A percentile compares a stretch with the other conserved stretches of the same genome.
These are phyloP conservation scores for Hemileccinum impolitum DNA, from an alignment of 768 basidiomycete species.

Conservation along the genomic window DNA sequence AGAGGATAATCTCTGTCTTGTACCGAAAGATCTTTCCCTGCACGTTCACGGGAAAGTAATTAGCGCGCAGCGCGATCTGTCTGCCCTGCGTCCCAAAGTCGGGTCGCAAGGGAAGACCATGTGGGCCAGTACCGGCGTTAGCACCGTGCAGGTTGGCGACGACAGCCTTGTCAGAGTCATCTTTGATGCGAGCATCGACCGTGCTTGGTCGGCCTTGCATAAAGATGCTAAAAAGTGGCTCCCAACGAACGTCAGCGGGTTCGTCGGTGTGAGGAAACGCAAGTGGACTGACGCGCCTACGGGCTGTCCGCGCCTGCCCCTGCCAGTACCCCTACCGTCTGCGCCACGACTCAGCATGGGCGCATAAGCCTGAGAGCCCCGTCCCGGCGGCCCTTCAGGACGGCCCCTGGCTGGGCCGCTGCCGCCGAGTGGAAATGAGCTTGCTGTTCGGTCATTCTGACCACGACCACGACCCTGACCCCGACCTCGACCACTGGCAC, in stretches of 20 bases:
- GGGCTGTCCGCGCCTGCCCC: conserved; percentile 12
- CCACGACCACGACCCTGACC: conserved; percentile 11
- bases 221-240: conserved; percentile 24
- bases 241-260: background rate
- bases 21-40: conserved; percentile 41
- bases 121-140: background rate
- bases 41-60: conserved; percentile 45
- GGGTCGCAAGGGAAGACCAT: conserved; percentile 42
- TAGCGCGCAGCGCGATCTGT: conserved; percentile 42
- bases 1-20: conserved; percentile 29
- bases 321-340: conserved; percentile 19
- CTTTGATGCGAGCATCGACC: conserved; percentile 52
- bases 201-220: conserved; percentile 36
- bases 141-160: conserved; percentile 30
- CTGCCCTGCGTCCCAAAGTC: conserved; percentile 41
- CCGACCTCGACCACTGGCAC: background rate
- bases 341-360: conserved; percentile 20
- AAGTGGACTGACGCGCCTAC: conserved; percentile 19
- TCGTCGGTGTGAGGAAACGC: background rate
- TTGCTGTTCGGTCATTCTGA: background rate
- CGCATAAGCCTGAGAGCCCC: conserved; percentile 7
- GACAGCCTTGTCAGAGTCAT: conserved; percentile 37
- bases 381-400: conserved; percentile 2
- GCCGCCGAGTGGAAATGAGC: background rate
- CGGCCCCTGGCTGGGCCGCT: conserved; percentile 5